Evolutionary conservation across 139 green algal species (phyloP), one percentile per base, ranked within the genome.

Genomic region (Picochlorum costavermella): DNA sequence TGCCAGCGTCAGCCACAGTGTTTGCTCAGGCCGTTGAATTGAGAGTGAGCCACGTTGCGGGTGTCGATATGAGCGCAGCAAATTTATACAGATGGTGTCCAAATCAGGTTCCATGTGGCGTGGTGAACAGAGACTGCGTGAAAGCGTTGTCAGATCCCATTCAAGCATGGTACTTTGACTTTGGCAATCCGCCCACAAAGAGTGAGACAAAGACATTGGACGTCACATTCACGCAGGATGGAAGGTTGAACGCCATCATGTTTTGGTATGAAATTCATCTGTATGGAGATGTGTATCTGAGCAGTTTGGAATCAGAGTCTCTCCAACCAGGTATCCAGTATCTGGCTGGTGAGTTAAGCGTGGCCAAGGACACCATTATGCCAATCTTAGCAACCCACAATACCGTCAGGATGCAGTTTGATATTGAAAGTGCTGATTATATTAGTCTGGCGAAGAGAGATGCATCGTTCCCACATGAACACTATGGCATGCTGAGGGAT

Each of bases 251-350:
- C 50, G 84, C 78, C 4, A 64, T 91, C 1, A 60, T 85, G 56
- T 88, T 80, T 55, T 91, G 84, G 84, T 90, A 76, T 68, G 72
- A 88, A 25, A 61, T 89, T 33, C 69, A 63, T n/a, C 67, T 90
- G n/a, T 72, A 63, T 25, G 65, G 68, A 5, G 72, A 77, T 23
- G 68, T 86, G 9, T 56, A 57, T 17, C 44, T 90, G 23, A 66
- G 23, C 62, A 77, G 68, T 1, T 63, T 51, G 1, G 76, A 72
- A 2, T 59, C 67, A n/a, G 72, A 58, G 31, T 70, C 60, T 48
- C 57, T 90, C 56, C 62, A 74, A 33, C 81, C 87, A 2, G 83
- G 78, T 0, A 11, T 92, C 55, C 86, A 92, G 61, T 93, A 84
- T 74, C 71, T 92, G 25, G 55, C 76, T 3, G 87, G 84, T 2